Evolutionary conservation across 75 land plant genomes (phyloP), one percentile per base, ranked within the genome.

Genomic region (Pinus albicaulis): DNA sequence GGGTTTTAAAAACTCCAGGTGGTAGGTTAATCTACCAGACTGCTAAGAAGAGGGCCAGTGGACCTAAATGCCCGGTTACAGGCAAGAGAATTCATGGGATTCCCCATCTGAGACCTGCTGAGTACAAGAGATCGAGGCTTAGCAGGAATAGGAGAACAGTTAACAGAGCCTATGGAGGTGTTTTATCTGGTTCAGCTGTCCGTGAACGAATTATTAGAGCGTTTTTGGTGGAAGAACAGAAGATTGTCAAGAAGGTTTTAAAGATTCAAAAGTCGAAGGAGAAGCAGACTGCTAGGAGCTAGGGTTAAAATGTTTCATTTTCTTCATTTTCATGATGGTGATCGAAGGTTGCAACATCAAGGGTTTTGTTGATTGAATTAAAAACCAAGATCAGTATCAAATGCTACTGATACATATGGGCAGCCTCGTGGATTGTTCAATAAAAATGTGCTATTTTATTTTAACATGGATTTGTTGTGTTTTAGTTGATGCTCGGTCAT

Each of bases 31-130:
- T 94, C 36, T 92, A 86, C 22, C 95, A 94, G 91, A 80, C 74
- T 7, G 79, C 89, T 5, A 88, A 87, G 85, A 94, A 94, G 89
- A 82, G 87, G 28, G 95, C 95, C 5, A 89, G 85, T 14, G 97
- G 97, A 1, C 94, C 94, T 20, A 89, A 88, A 73, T 94, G 94
- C 77, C 88, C 94, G 3, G 82, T 93, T 25, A 94, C 94, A 5
- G 91, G 93, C 19, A 94, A 94, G 86, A 89, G 91, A 41, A 91
- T 94, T 72, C 92, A 89, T 71, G 95, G 98, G 92, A 84, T 93
- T 76, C 97, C 97, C 31, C 97, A 88, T 72, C 52, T 94, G 78
- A 89, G 96, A 75, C 95, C 96, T 26, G 77, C 89, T 57, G 90
- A 93, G 71, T 93, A 93, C 79, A 92, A 80, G 82, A 81, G 84